Percentiles rank a stretch among this genome's conserved stretches.
Evolutionary conservation across 345 rosid species (phyloP).

Genomic region (rapeseed (Brassica napus)): DNA sequence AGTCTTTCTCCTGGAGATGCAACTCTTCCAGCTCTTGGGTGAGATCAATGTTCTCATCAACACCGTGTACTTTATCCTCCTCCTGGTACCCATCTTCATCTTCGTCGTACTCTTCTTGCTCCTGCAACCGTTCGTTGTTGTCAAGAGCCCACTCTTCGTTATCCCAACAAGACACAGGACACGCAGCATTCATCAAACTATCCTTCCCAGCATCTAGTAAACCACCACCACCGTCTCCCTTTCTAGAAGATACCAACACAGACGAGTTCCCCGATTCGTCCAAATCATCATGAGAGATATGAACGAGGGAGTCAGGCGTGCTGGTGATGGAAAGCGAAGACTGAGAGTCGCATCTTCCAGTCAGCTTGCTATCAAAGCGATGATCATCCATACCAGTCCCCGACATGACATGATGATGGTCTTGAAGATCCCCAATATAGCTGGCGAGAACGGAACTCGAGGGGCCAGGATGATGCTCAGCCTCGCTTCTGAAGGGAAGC

Average conservation of each 20-base stretch:
- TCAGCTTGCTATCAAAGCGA: slow-evolving; percentile 48
- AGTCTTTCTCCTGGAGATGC: slow-evolving; percentile 62
- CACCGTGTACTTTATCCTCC: slow-evolving; percentile 78
- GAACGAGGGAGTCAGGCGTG: slow-evolving; percentile 88
- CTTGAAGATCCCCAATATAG: slow-evolving; percentile 52
- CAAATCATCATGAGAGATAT: slow-evolving; percentile 93
- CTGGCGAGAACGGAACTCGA: slow-evolving; percentile 55
- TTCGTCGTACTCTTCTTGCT: slow-evolving; percentile 95
- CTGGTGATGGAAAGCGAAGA: slow-evolving; percentile 93
- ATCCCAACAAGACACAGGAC: slow-evolving; percentile 65
- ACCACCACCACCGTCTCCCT: slow-evolving; percentile 44
- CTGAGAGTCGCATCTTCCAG: slow-evolving; percentile 80
- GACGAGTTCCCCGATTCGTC: slow-evolving; percentile 78
- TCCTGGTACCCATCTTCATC: slow-evolving; percentile 87
- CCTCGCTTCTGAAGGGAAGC: slow-evolving; percentile 52
- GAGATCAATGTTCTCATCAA: slow-evolving; percentile 62
- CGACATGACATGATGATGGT: slow-evolving; percentile 44
- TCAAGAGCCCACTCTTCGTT: slow-evolving; percentile 89
- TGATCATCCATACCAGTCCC: slow-evolving; percentile 44
- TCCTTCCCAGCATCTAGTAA: slow-evolving; percentile 48
- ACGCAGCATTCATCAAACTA: slow-evolving; percentile 49
- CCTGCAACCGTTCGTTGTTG: slow-evolving; percentile 62
- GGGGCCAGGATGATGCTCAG: slow-evolving; percentile 55
- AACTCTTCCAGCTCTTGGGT: slow-evolving; percentile 57
- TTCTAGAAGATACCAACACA: slow-evolving; percentile 47